These are phyloP conservation scores for Pleurotus eryngii DNA, from an alignment of 768 basidiomycete genomes.

Conservation along the genomic window DNA sequence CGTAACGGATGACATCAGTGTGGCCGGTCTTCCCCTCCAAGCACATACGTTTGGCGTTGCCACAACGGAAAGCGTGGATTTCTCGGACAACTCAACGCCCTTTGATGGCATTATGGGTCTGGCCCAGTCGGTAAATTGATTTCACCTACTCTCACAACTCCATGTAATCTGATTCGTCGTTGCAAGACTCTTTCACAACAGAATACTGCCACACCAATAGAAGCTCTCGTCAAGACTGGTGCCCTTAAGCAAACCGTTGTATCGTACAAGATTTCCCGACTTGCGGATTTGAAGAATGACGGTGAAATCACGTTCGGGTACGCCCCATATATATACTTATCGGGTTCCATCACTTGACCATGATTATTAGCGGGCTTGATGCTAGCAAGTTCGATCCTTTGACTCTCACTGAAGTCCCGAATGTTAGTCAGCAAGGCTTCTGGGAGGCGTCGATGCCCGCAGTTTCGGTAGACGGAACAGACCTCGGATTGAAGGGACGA, in stretches of 20 bases:
- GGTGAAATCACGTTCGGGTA: conserved; percentile 80
- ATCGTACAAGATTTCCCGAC: conserved; percentile 77
- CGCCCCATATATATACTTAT: background rate
- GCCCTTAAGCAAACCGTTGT: conserved; percentile 61
- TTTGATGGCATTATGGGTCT: conserved; percentile 80
- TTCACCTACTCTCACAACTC: background rate
- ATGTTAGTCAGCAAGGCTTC: conserved; percentile 67
- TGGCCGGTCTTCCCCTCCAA: conserved; percentile 54
- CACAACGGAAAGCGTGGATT: conserved; percentile 47
- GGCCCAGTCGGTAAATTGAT: conserved; percentile 55
- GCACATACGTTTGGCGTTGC: conserved; percentile 65
- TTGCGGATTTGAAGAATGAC: conserved; percentile 64
- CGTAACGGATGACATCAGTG: conserved; percentile 50
- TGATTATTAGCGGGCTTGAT: conserved; percentile 47
- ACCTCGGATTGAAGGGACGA: conserved; percentile 50
- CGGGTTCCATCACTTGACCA: background rate
- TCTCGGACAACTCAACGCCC: conserved; percentile 40
- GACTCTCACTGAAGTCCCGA: conserved; percentile 56
- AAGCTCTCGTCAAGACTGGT: conserved; percentile 56
- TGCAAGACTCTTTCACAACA: conserved; percentile 60
- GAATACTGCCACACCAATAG: conserved; percentile 61
- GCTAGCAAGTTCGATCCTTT: conserved; percentile 57
- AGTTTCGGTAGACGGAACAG: conserved; percentile 53
- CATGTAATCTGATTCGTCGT: background rate
- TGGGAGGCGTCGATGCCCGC: conserved; percentile 71